Evolutionary conservation across 1,139 yeast species (phyloP), one percentile per base, ranked within the genome.

Genomic region (Geotrichum candidum): DNA sequence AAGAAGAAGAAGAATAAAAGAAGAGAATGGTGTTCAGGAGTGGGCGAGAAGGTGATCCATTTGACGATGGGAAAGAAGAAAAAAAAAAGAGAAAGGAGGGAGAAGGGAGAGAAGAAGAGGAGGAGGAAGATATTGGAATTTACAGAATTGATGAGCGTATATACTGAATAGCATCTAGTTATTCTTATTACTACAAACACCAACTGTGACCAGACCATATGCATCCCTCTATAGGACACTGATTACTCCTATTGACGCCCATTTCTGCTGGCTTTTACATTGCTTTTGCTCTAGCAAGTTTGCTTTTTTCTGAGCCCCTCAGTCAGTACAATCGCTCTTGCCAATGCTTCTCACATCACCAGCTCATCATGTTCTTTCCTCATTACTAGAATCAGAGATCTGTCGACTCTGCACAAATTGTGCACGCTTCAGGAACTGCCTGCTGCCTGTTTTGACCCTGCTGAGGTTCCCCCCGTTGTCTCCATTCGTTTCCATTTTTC

Each of bases 1-100:
- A 25, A 23, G 23, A 57, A 35, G 46, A 52, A n/a, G 29, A 51
- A 51, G 56, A 55, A 27, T 23, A 33, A 27, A 59, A 52, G 41
- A 51, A 18, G 25, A 15, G 0, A 54, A 31, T n/a, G 27, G 41
- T 31, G n/a, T 23, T 23, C 38, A 55, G 27, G 57, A 29, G 41
- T 22, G 29, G 22, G 41, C 33, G 25, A 4, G 41, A 41, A 25
- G n/a, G 31, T 22, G 51, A 13, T 54, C 50, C 31, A 35, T 23
- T 15, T 27, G 52, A 25, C 33, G n/a, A 15, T 50, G 15, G 15
- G 29, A 33, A 15, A 31, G 33, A 18, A 45, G 41, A n/a, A 52
- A 46, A 4, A 15, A 25, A 18, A 13, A n/a, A 22, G 7, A 35
- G 57, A 31, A 38, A 25, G 53, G 51, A 54, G 51, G 53, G 33